A percentile compares a stretch with the other conserved stretches of the same genome.
phyloP scores from a whole-genome alignment of 441 rosid genomes.

The Mallotus repandus region DNA sequence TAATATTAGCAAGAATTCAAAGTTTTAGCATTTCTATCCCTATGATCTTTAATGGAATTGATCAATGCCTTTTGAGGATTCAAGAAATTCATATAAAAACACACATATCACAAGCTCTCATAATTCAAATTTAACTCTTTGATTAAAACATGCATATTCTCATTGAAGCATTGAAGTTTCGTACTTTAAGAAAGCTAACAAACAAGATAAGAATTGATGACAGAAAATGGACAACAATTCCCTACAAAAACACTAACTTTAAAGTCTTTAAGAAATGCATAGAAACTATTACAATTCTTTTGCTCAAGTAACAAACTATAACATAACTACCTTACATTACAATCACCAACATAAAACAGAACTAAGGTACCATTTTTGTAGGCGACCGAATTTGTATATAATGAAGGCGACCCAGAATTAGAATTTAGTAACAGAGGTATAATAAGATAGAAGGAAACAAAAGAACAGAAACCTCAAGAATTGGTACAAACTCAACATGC shows the following conservation, averaged over 20 bases:
- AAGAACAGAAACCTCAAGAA: neutral
- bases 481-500: neutral
- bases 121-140: slow-evolving; percentile 1
- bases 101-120: neutral
- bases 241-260: neutral
- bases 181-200: neutral
- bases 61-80: neutral
- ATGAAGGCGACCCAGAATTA: neutral
- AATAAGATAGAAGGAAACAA: neutral
- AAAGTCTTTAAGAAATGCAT: neutral
- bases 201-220: neutral
- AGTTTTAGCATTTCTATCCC: neutral
- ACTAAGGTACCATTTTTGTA: no score
- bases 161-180: neutral
- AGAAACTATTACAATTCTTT: neutral
- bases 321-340: neutral
- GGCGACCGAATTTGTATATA: neutral
- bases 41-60: neutral
- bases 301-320: neutral
- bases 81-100: neutral
- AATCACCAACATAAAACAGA: neutral
- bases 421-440: neutral
- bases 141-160: neutral
- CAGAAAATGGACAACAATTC: neutral
- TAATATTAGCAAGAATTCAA: neutral